Base-by-base conservation (phyloP, 2,329 filamentous ascomycete species). In the Fusarium multiceps region DNA sequence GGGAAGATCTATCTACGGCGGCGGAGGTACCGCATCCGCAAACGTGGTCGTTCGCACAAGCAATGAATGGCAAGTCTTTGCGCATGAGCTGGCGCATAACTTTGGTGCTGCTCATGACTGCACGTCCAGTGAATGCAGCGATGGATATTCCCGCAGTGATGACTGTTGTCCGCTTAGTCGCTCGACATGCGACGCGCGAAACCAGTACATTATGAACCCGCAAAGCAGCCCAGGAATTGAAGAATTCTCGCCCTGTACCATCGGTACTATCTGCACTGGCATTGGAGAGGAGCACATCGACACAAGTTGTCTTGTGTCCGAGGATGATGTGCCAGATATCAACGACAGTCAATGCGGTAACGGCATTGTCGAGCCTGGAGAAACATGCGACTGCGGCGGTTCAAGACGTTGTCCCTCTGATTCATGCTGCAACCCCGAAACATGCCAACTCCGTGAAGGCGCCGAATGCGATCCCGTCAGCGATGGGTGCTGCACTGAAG, bases 61-160 rank as follows among this genome's bases (percentile, higher is more conserved):
- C 18, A 90, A 88, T 4, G 93, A 96, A 76, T 97, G 93, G 93
- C 93, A 97, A 76, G 91, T 97, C 63, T 92, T 97, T 78, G 93
- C 93, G 23, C 93, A 97, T 75, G 93, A 97, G 79, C 89, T 90
- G 4, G 93, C 93, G 2, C 93, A 97, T 78, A 73, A 72, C 37
- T 63, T 73, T 34, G 71, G 71, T 2, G 71, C 71, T 1, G 34
- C 59, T 9, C 71, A 73, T 4, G 71, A 73, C 11, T 73, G 71
- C 20, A 72, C 65, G 0, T 58, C 65, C 4, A 46, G 49, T 0
- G 63, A 70, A 2, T 73, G 71, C 1, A 42, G n/a, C 1, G 42
- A 56, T 1, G 54, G 62, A 1, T 60, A 51, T 1, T 68, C 57
- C 1, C 32, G 20, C 2, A 27, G 21, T 0, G 53, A 60, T 1